A percentile compares a stretch with the other conserved stretches of the same genome.
Conservation (phyloP, 73 alveolate genomes). For the Tetrahymena borealis region DNA sequence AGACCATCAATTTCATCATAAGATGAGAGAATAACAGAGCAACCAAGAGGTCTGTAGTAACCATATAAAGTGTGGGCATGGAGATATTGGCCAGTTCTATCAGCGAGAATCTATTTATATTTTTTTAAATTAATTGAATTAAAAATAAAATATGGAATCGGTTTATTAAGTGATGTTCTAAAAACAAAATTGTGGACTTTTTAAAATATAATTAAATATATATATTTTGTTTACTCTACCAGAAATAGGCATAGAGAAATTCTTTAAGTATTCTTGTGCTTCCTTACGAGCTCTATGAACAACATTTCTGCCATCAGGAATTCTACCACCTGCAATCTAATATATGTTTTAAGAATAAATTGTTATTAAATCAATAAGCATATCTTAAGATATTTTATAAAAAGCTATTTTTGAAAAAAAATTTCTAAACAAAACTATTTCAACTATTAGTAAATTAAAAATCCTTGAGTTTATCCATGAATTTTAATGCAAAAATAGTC, state of each 20-base stretch:
- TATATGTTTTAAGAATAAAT: not conserved
- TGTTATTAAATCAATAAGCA: too few species aligned
- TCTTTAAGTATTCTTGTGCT: conserved; percentile 64
- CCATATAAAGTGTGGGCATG: conserved; percentile 78
- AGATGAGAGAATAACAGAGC: conserved; percentile 47
- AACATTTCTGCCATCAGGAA: conserved; percentile 89
- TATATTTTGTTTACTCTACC: conserved; percentile 47
- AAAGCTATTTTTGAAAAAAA: too few species aligned
- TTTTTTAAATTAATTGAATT: not conserved
- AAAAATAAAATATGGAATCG: too few species aligned
- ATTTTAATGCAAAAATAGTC: too few species aligned
- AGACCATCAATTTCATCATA: conserved; percentile 66
- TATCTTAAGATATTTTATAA: too few species aligned
- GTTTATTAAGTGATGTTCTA: too few species aligned
- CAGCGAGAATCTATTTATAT: conserved; percentile 49
- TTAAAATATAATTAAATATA: too few species aligned
- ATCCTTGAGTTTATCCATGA: too few species aligned
- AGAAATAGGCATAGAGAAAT: conserved; percentile 71
- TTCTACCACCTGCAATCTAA: conserved; percentile 64
- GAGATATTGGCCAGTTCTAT: conserved; percentile 73
- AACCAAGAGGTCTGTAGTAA: conserved; percentile 83
- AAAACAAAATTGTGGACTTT: too few species aligned
- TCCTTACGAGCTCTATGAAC: conserved; percentile 81
- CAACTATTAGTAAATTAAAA: too few species aligned
- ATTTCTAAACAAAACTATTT: too few species aligned